Conservation (phyloP, 768 basidiomycete genomes). For the Collybia nuda region DNA sequence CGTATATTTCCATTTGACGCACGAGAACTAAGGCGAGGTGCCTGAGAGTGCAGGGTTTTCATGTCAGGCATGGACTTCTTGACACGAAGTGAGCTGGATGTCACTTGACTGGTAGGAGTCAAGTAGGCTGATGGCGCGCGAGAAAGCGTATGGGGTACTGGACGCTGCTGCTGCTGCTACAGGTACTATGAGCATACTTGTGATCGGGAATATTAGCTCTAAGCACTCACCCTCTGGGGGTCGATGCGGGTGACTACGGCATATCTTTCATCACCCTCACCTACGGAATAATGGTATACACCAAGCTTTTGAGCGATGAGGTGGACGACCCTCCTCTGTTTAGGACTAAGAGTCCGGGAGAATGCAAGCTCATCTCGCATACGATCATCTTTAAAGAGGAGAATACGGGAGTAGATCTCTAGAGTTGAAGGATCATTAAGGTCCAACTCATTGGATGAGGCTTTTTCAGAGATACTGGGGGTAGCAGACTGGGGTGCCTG, state of each 20-base stretch:
- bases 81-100: slow-evolving; percentile 66
- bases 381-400: slow-evolving; percentile 96
- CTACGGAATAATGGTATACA: slow-evolving; percentile 91
- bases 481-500: slow-evolving; percentile 59
- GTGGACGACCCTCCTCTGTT: slow-evolving; percentile 91
- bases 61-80: slow-evolving; percentile 99
- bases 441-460: slow-evolving; percentile 75
- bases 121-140: slow-evolving; percentile 84
- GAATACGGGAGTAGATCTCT: slow-evolving; percentile 95
- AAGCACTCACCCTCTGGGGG: slow-evolving; percentile 75
- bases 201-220: slow-evolving; percentile 7
- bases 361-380: slow-evolving; percentile 98
- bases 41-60: slow-evolving; percentile 80
- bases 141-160: slow-evolving; percentile 67
- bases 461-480: slow-evolving; percentile 66
- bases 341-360: slow-evolving; percentile 80
- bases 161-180: slow-evolving; percentile 42
- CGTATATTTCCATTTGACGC: slow-evolving; percentile 89
- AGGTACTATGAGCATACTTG: slow-evolving; percentile 11
- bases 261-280: slow-evolving; percentile 89
- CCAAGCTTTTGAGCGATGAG: slow-evolving; percentile 96
- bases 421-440: slow-evolving; percentile 94
- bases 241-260: slow-evolving; percentile 93
- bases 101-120: slow-evolving; percentile 48
- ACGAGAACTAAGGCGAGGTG: slow-evolving; percentile 76